Base-by-base conservation (phyloP, 768 basidiomycete genomes). In the Podaxis sp. region DNA sequence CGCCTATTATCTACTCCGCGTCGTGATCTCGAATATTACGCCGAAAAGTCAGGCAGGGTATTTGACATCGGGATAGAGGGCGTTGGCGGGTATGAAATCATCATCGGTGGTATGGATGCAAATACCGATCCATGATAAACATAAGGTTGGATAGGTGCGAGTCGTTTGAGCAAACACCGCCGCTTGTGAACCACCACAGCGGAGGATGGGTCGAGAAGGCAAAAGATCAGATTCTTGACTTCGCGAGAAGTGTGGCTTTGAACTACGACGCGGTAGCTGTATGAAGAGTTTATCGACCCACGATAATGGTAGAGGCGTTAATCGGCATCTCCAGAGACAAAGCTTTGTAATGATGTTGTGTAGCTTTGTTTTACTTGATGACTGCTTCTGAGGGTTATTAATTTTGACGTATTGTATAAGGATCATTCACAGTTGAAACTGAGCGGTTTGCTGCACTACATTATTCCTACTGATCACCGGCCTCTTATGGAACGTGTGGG, bases 71-170 rank as follows among this genome's bases (percentile, higher is more conserved):
- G 6, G 19, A n/a, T 46, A 8, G 19, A 46, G 7, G 19, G 17
- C n/a, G 19, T 19, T 46, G 4, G 19, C 17, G 7, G 17, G 19
- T 17, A 19, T 19, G 19, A 46, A 49, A 33, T 17, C 30, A 36
- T 49, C 44, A 24, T 61, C 59, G 59, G 59, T 22, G 52, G 52
- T 61, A 61, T 42, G 59, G 52, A 26, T 26, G 40, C 15, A 44
- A 42, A 17, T 33, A 53, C 51, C 52, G 59, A 53, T 53, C 30
- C 33, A 30, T 59, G 22, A 19, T 48, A 36, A 19, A n/a, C 13
- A n/a, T 24, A 49, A 49, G 42, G 40, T 8, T n/a, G 36, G 30
- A 49, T 49, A 22, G 19, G 46, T 33, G 57, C 49, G 48, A 49
- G 57, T 19, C 36, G 8, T 30, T 38, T 28, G 15, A 39, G 17